Evolutionary conservation across 2,329 filamentous ascomycete species (phyloP), one percentile per base, ranked within the genome.

Genomic region (Grosmannia serpens): DNA sequence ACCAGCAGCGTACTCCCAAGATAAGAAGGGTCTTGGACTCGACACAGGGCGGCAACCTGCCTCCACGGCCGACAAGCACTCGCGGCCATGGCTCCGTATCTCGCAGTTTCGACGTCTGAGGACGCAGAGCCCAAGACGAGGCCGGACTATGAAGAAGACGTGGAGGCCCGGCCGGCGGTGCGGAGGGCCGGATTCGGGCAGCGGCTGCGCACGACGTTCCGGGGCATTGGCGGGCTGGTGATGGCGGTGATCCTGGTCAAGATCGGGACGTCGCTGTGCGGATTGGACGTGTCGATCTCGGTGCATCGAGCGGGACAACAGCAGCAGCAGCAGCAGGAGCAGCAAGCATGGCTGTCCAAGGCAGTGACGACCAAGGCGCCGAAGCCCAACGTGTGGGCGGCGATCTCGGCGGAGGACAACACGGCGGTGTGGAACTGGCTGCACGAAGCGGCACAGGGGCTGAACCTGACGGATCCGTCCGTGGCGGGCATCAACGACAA

Each of bases 401-500:
- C 67, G 7, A 73, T 79, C 58, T 69, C 72, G 2, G 62, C 69
- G 0, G 68, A 73, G 29, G 75, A 79, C 53, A 74, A 72, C 57
- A 56, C 71, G 0, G 72, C 71, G 3, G 72, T 79, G 20, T 75
- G 72, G 68, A 71, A 73, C 35, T 66, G 75, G 27, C 67, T 77
- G 10, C 73, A 74, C 58, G 69, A 73, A 51, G 70, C 71, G 11
- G 63, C 65, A 1, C 66, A 68, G 15, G 73, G 73, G 1, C 65
- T 80, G 52, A 79, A 79, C 63, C 66, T 79, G 58, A 79, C 75
- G 0, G 53, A 67, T 9, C 71, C 73, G 0, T 65, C 62, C 3
- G 62, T 67, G 10, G 73, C 74, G 8, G 67, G 63, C 6, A 62
- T 71, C 8, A 74, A 70, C 2, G 74, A 79, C 63, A 80, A 78